These are phyloP conservation scores for Candida qinlingensis DNA, from an alignment of 805 yeast genomes.

Conservation along the genomic window DNA sequence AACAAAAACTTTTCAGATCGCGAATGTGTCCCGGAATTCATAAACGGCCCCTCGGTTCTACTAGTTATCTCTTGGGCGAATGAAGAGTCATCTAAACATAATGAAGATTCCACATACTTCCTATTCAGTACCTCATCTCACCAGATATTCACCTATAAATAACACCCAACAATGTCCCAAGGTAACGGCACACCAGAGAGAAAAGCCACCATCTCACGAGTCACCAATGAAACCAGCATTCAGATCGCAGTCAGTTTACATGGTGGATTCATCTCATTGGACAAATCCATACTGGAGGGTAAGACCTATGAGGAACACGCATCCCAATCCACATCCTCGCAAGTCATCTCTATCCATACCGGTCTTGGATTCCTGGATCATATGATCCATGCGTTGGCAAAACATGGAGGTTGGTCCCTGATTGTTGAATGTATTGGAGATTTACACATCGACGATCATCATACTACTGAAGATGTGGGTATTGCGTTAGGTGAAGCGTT, in stretches of 20 bases:
- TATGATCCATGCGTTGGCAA: slow-evolving; percentile 95
- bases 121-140: too few relatives aligned
- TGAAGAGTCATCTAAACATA: too few relatives aligned
- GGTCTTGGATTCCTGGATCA: slow-evolving; percentile 96
- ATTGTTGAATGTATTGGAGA: slow-evolving; percentile 90
- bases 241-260: slow-evolving; percentile 79
- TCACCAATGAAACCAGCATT: slow-evolving; percentile 91
- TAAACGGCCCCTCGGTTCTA: too few relatives aligned
- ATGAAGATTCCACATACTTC: too few relatives aligned
- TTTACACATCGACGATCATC: slow-evolving; percentile 94
- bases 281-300: slow-evolving; percentile 48
- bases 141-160: too few relatives aligned
- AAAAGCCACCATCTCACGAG: slow-evolving; percentile 39
- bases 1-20: not conserved
- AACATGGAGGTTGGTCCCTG: slow-evolving; percentile 95
- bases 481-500: slow-evolving; percentile 89
- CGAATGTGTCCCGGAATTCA: not conserved
- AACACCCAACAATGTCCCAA: not conserved
- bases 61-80: too few relatives aligned
- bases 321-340: slow-evolving; percentile 62
- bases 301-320: slow-evolving; percentile 47
- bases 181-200: slow-evolving; percentile 16
- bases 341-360: slow-evolving; percentile 74
- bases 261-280: slow-evolving; percentile 73
- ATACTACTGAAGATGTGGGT: slow-evolving; percentile 92